Conservation (phyloP, 805 yeast genomes). For the Candida insectorum region DNA sequence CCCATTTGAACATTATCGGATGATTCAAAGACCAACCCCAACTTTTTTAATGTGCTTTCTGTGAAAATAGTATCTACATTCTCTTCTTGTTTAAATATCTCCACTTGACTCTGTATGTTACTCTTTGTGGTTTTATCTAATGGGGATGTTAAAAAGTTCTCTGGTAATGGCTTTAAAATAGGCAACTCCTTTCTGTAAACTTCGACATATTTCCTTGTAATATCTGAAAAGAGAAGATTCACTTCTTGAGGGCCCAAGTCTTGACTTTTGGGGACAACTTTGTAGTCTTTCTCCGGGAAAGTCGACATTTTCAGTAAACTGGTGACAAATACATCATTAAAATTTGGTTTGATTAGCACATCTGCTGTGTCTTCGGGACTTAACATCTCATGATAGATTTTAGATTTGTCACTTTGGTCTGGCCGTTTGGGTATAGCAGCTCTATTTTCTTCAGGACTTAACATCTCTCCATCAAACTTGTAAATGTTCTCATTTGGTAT, state of each 20-base stretch:
- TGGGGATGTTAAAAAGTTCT: constrained; percentile 4
- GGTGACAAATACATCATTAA: constrained; percentile 29
- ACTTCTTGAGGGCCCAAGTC: constrained; percentile 12
- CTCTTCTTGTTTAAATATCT: not conserved
- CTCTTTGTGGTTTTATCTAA: constrained; percentile 6
- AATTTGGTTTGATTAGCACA: constrained; percentile 23
- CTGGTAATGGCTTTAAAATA: constrained; percentile 15
- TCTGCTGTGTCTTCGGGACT: constrained; percentile 35
- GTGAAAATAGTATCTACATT: not conserved
- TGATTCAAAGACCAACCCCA: too few relatives aligned
- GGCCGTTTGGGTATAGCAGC: constrained; percentile 35
- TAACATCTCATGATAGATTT: constrained; percentile 24
- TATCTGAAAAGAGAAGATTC: constrained; percentile 24
- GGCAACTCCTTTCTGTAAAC: constrained; percentile 19
- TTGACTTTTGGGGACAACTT: constrained; percentile 17
- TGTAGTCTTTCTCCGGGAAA: constrained; percentile 22
- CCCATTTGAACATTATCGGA: not conserved
- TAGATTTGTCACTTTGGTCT: constrained; percentile 7
- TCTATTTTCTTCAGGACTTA: constrained; percentile 25
- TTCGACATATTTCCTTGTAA: constrained; percentile 28
- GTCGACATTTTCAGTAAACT: constrained; percentile 25
- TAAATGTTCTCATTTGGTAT: constrained; percentile 5
- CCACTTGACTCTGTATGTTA: not conserved
- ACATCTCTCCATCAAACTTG: constrained; percentile 4
- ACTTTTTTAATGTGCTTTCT: too few relatives aligned